These are phyloP conservation scores for Yarrowia sp. DNA, from an alignment of 805 yeast species.

Conservation along the genomic window DNA sequence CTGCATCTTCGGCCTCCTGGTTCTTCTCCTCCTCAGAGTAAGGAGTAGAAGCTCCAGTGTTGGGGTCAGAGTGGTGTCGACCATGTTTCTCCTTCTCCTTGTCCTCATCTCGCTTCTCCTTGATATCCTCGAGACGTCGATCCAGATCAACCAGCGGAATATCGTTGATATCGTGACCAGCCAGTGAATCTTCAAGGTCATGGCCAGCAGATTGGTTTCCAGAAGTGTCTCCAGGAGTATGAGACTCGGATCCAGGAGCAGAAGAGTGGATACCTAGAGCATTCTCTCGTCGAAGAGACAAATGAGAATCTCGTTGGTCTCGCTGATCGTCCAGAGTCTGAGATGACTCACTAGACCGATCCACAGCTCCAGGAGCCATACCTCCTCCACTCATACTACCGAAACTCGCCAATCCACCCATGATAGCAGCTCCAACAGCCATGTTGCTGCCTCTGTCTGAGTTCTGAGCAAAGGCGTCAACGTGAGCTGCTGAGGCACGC, in stretches of 20 bases:
- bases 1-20: conserved; percentile 7
- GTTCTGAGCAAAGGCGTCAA: conserved; percentile 4
- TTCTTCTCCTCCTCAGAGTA: background rate
- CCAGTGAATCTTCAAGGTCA: background rate
- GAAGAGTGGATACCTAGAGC: background rate
- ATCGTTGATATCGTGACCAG: conserved; percentile 29
- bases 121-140: conserved; percentile 27
- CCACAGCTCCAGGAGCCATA: conserved; percentile 27
- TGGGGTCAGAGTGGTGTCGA: conserved; percentile 27
- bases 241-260: conserved; percentile 27
- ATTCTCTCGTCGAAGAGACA: background rate
- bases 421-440: background rate
- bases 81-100: conserved; percentile 31
- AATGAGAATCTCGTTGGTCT: background rate
- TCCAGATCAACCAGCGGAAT: conserved; percentile 33
- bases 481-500: conserved; percentile 1
- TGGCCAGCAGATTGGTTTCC: background rate
- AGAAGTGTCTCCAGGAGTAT: background rate
- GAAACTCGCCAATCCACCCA: conserved; percentile 7
- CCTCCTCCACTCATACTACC: conserved; percentile 23
- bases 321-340: conserved; percentile 2
- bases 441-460: conserved; percentile 6
- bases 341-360: conserved; percentile 1
- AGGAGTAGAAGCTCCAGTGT: background rate
- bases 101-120: conserved; percentile 29